Evolutionary conservation across 192 early-diverging fungal species (phyloP).

Genomic region (Entomortierella chlamydospora): DNA sequence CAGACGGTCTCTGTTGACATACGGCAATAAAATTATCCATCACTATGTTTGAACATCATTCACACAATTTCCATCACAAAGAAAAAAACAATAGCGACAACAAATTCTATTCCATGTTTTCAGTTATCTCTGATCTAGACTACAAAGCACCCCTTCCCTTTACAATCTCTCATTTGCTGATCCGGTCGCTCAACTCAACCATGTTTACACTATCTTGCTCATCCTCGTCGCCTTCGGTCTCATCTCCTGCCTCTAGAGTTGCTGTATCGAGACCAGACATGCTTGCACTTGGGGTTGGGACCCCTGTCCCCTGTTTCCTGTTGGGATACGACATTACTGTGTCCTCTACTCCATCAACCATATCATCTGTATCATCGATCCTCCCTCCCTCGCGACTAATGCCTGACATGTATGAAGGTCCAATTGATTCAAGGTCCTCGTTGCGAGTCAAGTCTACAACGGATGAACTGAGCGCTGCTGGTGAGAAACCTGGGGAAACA

Average conservation of each 20-base stretch:
- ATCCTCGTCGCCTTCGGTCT: conserved; percentile 3
- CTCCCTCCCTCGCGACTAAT: conserved; percentile 28
- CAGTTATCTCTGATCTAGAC: too few relatives aligned
- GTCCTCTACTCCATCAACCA: conserved; percentile 7
- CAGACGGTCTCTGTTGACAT: too few relatives aligned
- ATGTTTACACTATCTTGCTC: conserved; percentile 32
- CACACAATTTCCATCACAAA: not conserved
- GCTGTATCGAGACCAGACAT: not conserved
- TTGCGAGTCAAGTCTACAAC: not conserved
- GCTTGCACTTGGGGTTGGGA: conserved; percentile 13
- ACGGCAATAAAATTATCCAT: not conserved
- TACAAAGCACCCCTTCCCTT: too few relatives aligned
- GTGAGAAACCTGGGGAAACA: conserved; percentile 13
- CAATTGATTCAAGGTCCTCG: not conserved
- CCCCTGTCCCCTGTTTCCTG: conserved; percentile 11
- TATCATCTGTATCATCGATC: too few relatives aligned
- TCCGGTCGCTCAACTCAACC: conserved; percentile 1
- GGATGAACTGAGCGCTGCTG: not conserved
- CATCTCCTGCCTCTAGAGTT: conserved; percentile 5
- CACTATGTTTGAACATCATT: not conserved
- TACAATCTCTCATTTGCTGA: not conserved
- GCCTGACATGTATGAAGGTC: conserved; percentile 1
- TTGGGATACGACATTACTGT: not conserved
- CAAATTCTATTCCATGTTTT: not conserved
- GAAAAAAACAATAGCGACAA: too few relatives aligned